Base-by-base conservation (phyloP, 1,284 basidiomycete species). In the Heterobasidion irregulare region DNA sequence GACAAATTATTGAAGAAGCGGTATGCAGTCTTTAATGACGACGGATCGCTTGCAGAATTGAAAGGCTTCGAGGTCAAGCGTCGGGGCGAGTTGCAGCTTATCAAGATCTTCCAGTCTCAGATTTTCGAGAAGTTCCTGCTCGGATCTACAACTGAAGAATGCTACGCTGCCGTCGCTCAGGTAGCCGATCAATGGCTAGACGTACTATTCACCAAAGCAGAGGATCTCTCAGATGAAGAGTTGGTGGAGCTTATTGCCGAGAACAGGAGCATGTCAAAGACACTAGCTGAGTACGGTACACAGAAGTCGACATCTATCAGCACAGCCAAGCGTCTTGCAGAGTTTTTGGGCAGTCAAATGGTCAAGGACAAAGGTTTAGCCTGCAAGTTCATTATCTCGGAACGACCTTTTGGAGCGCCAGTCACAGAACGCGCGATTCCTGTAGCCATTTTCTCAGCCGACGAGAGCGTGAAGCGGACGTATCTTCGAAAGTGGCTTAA, bases 51-150 rank as follows among this genome's bases (percentile, higher is more conserved):
- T 2, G 97, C 97, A 2, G 97, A 99, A 68, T 75, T 99, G 63
- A 99, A 99, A 68, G 97, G 97, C 0, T 99, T 99, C 73, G 97
- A 99, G 68, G 95, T 99, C 61, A 99, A 99, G 72, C 90, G 97
- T 57, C 83, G 97, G 53, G 97, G 97, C 48, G 97, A 99, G 70
- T 78, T 99, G 53, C 97, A 99, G 66, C 85, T 99, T 65, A 97
- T 99, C 86, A 99, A 99, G 75, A 97, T 96, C 63, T 99, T 99
- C 80, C 97, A 99, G 69, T 94, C 93, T 6, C 93, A 97, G 65
- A 94, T 99, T 65, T 99, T 99, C 69, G 94, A 97, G 72, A 96
- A 92, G 67, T 99, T 99, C 75, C 73, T 99, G 50, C 82, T 98
- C 0, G 97, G 97, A 0, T 78, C 82, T 0, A 98, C 95, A 0